A percentile compares a stretch with the other conserved stretches of the same genome.
Evolutionary conservation across 805 yeast species (phyloP).

Genomic region (Kuraishia piskuri): DNA sequence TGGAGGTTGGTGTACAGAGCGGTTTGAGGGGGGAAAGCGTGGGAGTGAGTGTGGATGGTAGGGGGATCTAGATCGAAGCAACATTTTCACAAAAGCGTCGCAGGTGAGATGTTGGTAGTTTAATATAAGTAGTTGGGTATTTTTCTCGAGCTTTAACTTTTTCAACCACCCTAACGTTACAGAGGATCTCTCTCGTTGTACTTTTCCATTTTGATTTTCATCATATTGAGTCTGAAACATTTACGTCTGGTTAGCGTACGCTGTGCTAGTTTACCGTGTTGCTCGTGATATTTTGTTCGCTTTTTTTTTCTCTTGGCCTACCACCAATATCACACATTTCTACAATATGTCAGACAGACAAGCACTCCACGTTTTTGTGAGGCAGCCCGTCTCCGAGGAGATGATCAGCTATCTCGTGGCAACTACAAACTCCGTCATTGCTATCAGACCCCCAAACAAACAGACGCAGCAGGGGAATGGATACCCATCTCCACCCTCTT

Average conservation of each 20-base stretch:
- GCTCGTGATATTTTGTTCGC: not conserved
- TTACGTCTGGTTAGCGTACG: too few species aligned
- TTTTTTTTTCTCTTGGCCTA: not conserved
- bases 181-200: not conserved
- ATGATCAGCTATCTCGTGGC: slow-evolving; percentile 52
- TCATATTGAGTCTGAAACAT: too few species aligned
- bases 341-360: slow-evolving; percentile 30
- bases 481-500: slow-evolving; percentile 30
- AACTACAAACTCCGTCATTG: slow-evolving; percentile 50
- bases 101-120: not conserved
- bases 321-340: too few species aligned
- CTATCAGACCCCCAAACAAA: slow-evolving; percentile 27
- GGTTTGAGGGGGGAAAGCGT: not conserved
- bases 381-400: slow-evolving; percentile 46
- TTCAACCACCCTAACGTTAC: not conserved
- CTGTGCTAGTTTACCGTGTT: too few species aligned
- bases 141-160: not conserved
- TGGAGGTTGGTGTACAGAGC: not conserved
- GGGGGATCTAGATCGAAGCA: not conserved
- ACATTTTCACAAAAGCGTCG: not conserved
- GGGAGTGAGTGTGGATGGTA: not conserved
- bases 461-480: slow-evolving; percentile 16
- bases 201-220: not conserved
- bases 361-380: slow-evolving; percentile 45
- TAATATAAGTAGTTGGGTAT: not conserved